Conservation (phyloP, 495 filamentous ascomycete genomes). For the Xylaria flabelliformis region DNA sequence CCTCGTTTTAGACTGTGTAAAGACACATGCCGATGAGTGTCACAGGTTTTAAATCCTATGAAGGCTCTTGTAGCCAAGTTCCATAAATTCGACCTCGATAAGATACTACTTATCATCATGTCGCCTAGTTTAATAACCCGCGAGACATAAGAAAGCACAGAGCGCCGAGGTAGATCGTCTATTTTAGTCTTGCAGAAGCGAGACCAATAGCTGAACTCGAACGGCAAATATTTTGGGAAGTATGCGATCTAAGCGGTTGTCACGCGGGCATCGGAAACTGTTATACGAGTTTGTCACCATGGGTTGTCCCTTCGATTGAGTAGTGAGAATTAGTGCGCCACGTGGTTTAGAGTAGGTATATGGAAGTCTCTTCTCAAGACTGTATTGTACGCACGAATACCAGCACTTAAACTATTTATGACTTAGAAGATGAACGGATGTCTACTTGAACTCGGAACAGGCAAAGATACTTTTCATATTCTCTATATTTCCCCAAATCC, state of each 20-base stretch:
- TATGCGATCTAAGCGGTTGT: neutral
- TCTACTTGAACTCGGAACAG: neutral
- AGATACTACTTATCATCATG: neutral
- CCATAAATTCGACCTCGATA: neutral
- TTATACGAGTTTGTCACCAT: neutral
- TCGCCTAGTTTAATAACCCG: too few species aligned
- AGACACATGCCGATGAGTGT: neutral
- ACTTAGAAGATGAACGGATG: neutral
- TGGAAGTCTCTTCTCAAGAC: neutral
- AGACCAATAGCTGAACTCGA: neutral
- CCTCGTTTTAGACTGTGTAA: neutral
- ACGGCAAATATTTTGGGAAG: neutral
- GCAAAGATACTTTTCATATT: neutral
- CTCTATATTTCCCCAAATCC: neutral
- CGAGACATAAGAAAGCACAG: neutral
- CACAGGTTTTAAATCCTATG: neutral
- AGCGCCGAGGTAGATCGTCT: neutral
- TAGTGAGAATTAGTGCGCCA: neutral
- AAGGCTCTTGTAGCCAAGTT: neutral
- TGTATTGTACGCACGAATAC: neutral
- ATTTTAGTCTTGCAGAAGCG: neutral
- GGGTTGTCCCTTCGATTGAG: neutral
- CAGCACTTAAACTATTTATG: neutral
- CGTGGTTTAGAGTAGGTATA: neutral
- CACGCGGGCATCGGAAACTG: neutral